Base-by-base conservation (phyloP, 768 basidiomycete genomes). In the Boletus huronensis region DNA sequence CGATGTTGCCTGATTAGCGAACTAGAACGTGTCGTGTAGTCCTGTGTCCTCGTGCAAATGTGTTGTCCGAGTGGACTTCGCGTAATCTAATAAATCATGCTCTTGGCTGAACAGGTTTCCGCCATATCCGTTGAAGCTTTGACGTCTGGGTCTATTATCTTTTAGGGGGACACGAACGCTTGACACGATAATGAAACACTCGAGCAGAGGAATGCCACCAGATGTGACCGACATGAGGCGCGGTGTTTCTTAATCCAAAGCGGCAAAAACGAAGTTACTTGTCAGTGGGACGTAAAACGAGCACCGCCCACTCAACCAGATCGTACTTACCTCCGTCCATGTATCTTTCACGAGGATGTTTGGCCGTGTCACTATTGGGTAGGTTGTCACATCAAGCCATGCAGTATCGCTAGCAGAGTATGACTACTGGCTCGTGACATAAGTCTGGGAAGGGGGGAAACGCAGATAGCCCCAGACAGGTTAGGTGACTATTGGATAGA, bases 271-370 rank as follows among this genome's bases (percentile, higher is more conserved):
- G 31, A 32, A 47, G 26, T 13, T 17, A 29, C 3, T 5, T 21
- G n/a, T n/a, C n/a, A n/a, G 10, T 34, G 11, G 26, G 54, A 57
- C 44, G 44, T 57, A 57, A 57, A 56, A 35, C 26, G 28, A 28
- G 39, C 26, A 42, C 17, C 23, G 16, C 10, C 16, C 9, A 28
- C n/a, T 14, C 34, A 23, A 13, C 28, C 3, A 29, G 11, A 21
- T 28, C 25, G 25, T 29, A 21, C n/a, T n/a, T n/a, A n/a, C 42
- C 21, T 25, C 23, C 9, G 40, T 23, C 21, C 9, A 31, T 29
- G 26, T 16, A 14, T 7, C 26, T 19, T 26, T 19, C n/a, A 42
- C 25, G n/a, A 10, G 25, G 1, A 40, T 28, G 13, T 13, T 39
- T 48, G 32, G 32, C 17, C 5, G 46, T 23, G 47, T 25, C 25